These are phyloP conservation scores for Mortierella alpina DNA, from an alignment of 192 early-diverging fungal genomes.

Conservation along the genomic window DNA sequence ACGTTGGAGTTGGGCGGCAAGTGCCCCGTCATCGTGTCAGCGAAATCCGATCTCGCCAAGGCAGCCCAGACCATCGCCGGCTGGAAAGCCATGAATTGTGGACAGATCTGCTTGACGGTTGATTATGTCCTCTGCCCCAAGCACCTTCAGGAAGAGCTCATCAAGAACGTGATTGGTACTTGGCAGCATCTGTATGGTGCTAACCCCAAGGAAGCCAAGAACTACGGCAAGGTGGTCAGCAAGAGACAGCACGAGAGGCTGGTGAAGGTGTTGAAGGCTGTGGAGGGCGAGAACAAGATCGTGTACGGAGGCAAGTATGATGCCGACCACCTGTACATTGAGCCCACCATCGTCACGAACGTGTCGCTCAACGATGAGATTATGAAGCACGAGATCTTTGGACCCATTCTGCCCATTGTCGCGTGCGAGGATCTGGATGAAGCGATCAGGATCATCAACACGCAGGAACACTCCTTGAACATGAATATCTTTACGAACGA, in stretches of 20 bases:
- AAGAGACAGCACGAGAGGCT: conserved; percentile 63
- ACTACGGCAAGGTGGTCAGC: conserved; percentile 64
- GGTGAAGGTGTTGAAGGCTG: conserved; percentile 51
- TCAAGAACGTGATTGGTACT: conserved; percentile 52
- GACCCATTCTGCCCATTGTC: conserved; percentile 73
- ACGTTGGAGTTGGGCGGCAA: conserved; percentile 80
- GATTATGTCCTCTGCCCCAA: conserved; percentile 77
- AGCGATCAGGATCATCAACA: conserved; percentile 70
- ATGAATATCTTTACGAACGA: conserved; percentile 76
- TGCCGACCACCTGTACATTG: conserved; percentile 56
- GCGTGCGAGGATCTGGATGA: conserved; percentile 64
- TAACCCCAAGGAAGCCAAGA: conserved; percentile 25
- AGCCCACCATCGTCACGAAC: conserved; percentile 65
- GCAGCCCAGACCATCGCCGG: conserved; percentile 81
- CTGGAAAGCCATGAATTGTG: conserved; percentile 87
- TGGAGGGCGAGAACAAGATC: conserved; percentile 53
- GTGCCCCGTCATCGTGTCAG: conserved; percentile 74
- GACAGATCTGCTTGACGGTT: conserved; percentile 78
- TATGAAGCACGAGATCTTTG: conserved; percentile 77
- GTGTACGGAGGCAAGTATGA: conserved; percentile 58
- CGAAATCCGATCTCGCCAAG: conserved; percentile 70
- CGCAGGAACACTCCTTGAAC: conserved; percentile 74
- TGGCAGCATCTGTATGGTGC: conserved; percentile 56
- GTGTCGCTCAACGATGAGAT: conserved; percentile 48
- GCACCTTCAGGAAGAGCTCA: conserved; percentile 57